A percentile compares a stretch with the other conserved stretches of the same genome.
phyloP scores from a whole-genome alignment of 1,139 yeast species.

The Blastobotrys indianensis region DNA sequence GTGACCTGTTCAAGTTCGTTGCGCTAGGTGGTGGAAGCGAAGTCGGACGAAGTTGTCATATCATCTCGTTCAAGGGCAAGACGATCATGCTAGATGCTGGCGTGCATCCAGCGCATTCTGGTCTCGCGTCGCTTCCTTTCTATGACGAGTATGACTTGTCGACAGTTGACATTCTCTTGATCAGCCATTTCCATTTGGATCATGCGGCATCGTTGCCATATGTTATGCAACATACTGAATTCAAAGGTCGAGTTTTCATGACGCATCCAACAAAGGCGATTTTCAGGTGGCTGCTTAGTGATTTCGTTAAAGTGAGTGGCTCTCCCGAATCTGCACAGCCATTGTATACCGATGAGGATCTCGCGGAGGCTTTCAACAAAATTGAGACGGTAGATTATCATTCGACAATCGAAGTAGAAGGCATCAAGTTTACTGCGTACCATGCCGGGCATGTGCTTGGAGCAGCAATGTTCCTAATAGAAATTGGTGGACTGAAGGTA shows the following conservation, averaged over 20 bases:
- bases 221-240: constrained; percentile 94
- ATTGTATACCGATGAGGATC: constrained; percentile 85
- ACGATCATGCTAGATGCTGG: constrained; percentile 99
- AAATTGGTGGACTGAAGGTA: constrained; percentile 85
- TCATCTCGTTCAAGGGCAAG: constrained; percentile 85
- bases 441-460: constrained; percentile 99
- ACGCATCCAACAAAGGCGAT: constrained; percentile 99
- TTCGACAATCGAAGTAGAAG: constrained; percentile 89
- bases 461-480: constrained; percentile 95
- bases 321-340: constrained; percentile 40
- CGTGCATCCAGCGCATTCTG: constrained; percentile 91
- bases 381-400: constrained; percentile 95
- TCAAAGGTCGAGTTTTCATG: constrained; percentile 95
- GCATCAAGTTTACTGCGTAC: constrained; percentile 91
- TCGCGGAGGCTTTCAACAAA: constrained; percentile 76
- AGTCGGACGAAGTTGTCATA: constrained; percentile 95
- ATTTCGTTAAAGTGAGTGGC: constrained; percentile 84
- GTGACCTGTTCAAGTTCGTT: constrained; percentile 55
- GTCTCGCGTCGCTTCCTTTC: constrained; percentile 86
- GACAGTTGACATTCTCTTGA: constrained; percentile 75
- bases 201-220: constrained; percentile 98
- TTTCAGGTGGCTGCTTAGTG: constrained; percentile 89
- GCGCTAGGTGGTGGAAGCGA: constrained; percentile 99
- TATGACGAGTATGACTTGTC: constrained; percentile 91
- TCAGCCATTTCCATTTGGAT: constrained; percentile 93